These are phyloP conservation scores for Ascochyta rabiei DNA, from an alignment of 2,329 filamentous ascomycete species.

Conservation along the genomic window DNA sequence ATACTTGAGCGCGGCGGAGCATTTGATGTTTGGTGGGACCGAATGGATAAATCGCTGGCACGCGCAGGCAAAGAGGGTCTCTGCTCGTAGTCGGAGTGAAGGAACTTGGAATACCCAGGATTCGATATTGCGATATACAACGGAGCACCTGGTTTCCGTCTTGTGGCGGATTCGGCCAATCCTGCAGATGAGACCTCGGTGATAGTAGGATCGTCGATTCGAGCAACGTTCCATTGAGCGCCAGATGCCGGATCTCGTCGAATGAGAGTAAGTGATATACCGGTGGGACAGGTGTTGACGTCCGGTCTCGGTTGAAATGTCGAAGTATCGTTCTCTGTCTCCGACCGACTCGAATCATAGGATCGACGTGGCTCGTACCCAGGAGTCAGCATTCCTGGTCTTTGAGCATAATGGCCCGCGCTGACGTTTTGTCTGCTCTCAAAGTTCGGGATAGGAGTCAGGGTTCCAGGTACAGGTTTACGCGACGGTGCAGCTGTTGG, in stretches of 20 bases:
- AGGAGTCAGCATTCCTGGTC: conserved; percentile 22
- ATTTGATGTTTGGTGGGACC: conserved; percentile 11
- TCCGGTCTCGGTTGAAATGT: conserved; percentile 28
- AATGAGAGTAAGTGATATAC: conserved; percentile 55
- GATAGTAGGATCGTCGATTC: conserved; percentile 54
- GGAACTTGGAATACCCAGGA: conserved; percentile 65
- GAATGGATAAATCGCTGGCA: conserved; percentile 23
- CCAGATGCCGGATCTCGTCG: conserved; percentile 56
- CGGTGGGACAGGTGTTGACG: conserved; percentile 18
- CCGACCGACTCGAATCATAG: conserved; percentile 28
- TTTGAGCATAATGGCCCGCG: conserved; percentile 28
- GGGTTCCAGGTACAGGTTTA: conserved; percentile 38
- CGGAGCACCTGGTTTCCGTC: conserved; percentile 50
- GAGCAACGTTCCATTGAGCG: conserved; percentile 59
- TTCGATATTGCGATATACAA: conserved; percentile 63
- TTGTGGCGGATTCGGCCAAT: conserved; percentile 34
- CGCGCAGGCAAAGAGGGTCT: conserved; percentile 20
- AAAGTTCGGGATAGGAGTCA: conserved; percentile 33
- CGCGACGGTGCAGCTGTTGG: conserved; percentile 22
- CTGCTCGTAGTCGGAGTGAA: conserved; percentile 35
- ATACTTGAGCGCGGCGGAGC: background rate
- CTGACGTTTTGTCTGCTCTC: conserved; percentile 38
- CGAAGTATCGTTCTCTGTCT: conserved; percentile 31
- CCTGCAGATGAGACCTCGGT: conserved; percentile 53
- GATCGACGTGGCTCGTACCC: conserved; percentile 33